These are phyloP conservation scores for Ganoderma multipileum DNA, from an alignment of 1,284 basidiomycete species.

Conservation along the genomic window DNA sequence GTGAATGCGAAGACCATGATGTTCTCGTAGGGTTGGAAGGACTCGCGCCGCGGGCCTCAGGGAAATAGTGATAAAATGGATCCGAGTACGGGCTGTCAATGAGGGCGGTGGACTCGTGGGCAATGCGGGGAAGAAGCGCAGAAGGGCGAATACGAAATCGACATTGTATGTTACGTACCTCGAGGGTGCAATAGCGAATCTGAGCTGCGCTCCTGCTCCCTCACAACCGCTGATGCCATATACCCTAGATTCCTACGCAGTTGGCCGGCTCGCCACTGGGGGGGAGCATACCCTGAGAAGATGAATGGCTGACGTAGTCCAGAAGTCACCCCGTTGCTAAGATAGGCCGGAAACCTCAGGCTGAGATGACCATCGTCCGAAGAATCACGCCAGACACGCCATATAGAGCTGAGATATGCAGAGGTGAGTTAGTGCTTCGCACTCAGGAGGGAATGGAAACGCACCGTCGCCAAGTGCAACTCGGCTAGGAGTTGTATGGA, in stretches of 20 bases:
- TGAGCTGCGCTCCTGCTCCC: neutral
- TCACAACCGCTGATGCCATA: neutral
- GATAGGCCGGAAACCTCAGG: neutral
- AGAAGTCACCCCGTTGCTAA: neutral
- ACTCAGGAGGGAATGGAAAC: too few relatives aligned
- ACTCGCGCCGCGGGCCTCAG: neutral
- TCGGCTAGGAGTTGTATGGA: too few relatives aligned
- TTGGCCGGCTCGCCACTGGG: neutral
- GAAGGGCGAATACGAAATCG: neutral
- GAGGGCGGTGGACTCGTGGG: neutral
- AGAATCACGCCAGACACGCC: neutral
- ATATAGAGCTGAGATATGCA: neutral
- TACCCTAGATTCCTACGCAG: neutral
- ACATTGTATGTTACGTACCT: neutral
- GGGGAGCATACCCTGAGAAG: neutral
- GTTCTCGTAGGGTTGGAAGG: neutral
- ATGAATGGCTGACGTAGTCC: neutral
- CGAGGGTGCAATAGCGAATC: neutral
- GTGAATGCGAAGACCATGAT: constrained; percentile 6
- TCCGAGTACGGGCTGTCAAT: neutral
- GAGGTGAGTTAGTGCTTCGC: neutral
- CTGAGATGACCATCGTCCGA: neutral
- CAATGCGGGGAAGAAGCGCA: neutral
- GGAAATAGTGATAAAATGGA: neutral
- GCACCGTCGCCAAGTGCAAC: too few relatives aligned